Evolutionary conservation across 495 filamentous ascomycete species (phyloP).

Genomic region (Pseudoneurospora amorphoporcata): DNA sequence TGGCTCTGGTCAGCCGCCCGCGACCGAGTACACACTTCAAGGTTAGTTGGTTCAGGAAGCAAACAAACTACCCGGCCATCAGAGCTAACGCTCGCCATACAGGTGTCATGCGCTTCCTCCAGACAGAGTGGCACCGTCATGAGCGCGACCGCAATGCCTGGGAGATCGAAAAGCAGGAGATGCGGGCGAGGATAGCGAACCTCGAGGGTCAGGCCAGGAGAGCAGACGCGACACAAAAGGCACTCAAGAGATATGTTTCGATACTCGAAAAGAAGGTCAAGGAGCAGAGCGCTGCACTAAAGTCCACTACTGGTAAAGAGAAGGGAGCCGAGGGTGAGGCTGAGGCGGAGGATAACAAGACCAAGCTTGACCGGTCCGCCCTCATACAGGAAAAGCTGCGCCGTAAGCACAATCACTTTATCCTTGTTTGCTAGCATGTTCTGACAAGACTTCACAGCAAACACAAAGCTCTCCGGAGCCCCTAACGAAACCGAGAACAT

Average conservation of each 20-base stretch:
- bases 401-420: conserved; percentile 16
- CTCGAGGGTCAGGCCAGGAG: conserved; percentile 82
- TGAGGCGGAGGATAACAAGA: conserved; percentile 15
- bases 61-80: background rate
- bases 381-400: conserved; percentile 39
- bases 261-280: conserved; percentile 86
- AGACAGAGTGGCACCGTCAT: conserved; percentile 98
- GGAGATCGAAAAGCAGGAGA: conserved; percentile 98
- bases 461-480: conserved; percentile 3
- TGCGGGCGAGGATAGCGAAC: conserved; percentile 96
- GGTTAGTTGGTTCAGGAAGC: conserved; percentile 41
- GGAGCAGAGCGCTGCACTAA: conserved; percentile 46
- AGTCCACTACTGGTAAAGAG: conserved; percentile 14
- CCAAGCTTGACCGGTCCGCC: conserved; percentile 35
- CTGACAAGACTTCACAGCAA: background rate
- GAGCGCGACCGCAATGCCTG: conserved; percentile 96
- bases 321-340: conserved; percentile 8
- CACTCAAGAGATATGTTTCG: conserved; percentile 75
- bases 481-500: conserved; percentile 7
- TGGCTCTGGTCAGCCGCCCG: conserved; percentile 54
- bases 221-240: conserved; percentile 76
- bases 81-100: conserved; percentile 6
- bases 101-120: conserved; percentile 99
- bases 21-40: conserved; percentile 97
- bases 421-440: background rate